Conservation (phyloP, 2,329 filamentous ascomycete genomes). For the Pseudocercospora eumusae region DNA sequence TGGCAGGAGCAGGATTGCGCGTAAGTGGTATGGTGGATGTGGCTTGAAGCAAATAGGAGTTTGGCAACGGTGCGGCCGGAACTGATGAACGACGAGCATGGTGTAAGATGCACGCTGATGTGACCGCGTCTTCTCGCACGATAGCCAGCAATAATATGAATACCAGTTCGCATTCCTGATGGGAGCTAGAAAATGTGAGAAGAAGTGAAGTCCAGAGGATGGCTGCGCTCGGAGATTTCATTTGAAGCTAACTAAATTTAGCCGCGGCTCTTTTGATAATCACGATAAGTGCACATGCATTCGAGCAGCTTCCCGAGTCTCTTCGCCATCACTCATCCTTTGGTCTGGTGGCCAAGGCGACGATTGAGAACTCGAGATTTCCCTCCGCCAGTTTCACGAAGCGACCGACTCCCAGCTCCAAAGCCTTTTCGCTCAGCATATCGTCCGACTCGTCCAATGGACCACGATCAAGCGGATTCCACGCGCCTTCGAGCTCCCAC, state of each 20-base stretch:
- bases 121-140: too few species aligned
- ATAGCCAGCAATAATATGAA: too few species aligned
- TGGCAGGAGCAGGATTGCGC: background rate
- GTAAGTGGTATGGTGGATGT: slow-evolving; percentile 2
- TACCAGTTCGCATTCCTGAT: too few species aligned
- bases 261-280: background rate
- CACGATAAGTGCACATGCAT: background rate
- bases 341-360: slow-evolving; percentile 43
- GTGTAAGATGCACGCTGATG: too few species aligned
- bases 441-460: slow-evolving; percentile 46
- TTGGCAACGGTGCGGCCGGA: background rate
- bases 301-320: background rate
- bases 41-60: slow-evolving; percentile 13
- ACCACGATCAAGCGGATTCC: slow-evolving; percentile 50
- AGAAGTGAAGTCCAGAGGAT: background rate
- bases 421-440: slow-evolving; percentile 46
- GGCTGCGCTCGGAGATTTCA: background rate
- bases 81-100: background rate
- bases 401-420: slow-evolving; percentile 45
- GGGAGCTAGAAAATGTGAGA: background rate
- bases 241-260: background rate
- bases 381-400: slow-evolving; percentile 44
- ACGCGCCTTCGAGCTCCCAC: slow-evolving; percentile 44
- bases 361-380: slow-evolving; percentile 48
- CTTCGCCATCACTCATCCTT: slow-evolving; percentile 4